These are phyloP conservation scores for Aphanomyces astaci DNA, from an alignment of 352 stramenopile genomes.

Conservation along the genomic window DNA sequence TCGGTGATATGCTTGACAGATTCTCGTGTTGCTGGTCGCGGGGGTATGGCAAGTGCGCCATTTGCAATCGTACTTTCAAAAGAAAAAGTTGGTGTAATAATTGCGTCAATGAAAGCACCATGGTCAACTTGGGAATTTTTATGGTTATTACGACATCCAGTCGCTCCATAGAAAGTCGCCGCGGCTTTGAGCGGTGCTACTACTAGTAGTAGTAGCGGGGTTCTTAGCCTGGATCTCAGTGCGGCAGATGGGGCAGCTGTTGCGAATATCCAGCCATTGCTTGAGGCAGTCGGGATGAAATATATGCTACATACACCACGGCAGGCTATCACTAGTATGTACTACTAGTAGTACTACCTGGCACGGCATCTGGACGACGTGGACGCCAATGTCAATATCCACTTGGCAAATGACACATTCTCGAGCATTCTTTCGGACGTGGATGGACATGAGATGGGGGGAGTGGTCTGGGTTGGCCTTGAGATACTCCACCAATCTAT, in stretches of 20 bases:
- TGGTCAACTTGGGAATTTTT: no score
- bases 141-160: conserved; percentile 77
- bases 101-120: no score
- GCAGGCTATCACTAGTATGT: neutral
- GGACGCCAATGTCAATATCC: conserved; percentile 59
- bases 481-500: neutral
- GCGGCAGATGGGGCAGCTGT: conserved; percentile 76
- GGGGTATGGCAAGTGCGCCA: conserved; percentile 74
- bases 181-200: conserved; percentile 34
- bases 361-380: conserved; percentile 60
- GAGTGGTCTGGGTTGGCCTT: conserved; percentile 30
- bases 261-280: conserved; percentile 75
- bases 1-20: no score
- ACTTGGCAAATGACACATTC: conserved; percentile 80
- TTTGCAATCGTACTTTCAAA: conserved; percentile 72
- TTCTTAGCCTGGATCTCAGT: conserved; percentile 59
- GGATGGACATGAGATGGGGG: conserved; percentile 48
- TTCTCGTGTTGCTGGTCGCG: conserved; percentile 53
- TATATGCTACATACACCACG: conserved; percentile 41
- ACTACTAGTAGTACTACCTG: conserved; percentile 32
- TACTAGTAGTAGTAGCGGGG: conserved; percentile 18
- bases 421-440: conserved; percentile 53
- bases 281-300: conserved; percentile 73
- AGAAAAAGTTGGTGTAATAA: conserved; percentile 76
- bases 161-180: conserved; percentile 62